phyloP scores from a whole-genome alignment of 805 yeast genomes.

The Phaffomyces opuntiae region DNA sequence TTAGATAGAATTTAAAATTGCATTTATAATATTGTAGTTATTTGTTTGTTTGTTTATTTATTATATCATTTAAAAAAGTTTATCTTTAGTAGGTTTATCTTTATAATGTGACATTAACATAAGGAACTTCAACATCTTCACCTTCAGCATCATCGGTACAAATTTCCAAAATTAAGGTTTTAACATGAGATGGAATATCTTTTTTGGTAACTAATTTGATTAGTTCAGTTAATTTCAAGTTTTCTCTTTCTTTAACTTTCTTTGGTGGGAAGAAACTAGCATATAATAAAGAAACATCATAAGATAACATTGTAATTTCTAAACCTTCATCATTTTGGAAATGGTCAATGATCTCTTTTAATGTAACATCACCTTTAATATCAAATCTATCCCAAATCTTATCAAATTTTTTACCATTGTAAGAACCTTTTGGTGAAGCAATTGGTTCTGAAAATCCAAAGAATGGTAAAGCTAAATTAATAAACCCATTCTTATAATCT shows the following conservation, averaged over 20 bases:
- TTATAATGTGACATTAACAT: slow-evolving; percentile 56
- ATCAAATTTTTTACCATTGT: slow-evolving; percentile 74
- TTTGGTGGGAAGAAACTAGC: slow-evolving; percentile 93
- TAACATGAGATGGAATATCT: slow-evolving; percentile 65
- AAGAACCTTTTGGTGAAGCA: slow-evolving; percentile 73
- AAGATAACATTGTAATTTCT: slow-evolving; percentile 84
- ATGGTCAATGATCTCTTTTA: slow-evolving; percentile 63
- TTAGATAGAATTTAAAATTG: neutral
- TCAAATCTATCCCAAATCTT: slow-evolving; percentile 95
- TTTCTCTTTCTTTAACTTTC: slow-evolving; percentile 73
- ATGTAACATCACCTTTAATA: slow-evolving; percentile 66
- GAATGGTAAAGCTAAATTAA: slow-evolving; percentile 90
- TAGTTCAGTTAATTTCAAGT: slow-evolving; percentile 61
- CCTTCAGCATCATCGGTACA: slow-evolving; percentile 90
- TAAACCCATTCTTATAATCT: slow-evolving; percentile 85
- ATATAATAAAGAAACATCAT: slow-evolving; percentile 82
- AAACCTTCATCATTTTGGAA: slow-evolving; percentile 81
- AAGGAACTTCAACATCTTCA: slow-evolving; percentile 95
- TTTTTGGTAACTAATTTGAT: slow-evolving; percentile 83
- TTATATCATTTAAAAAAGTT: neutral
- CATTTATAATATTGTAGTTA: no score
- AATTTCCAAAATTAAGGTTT: slow-evolving; percentile 78
- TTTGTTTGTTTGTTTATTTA: neutral
- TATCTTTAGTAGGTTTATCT: neutral
- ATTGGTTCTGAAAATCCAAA: slow-evolving; percentile 96